Evolutionary conservation across 371 early-diverging fungal species (phyloP), one percentile per base, ranked within the genome.

Genomic region (Nematocida displodere): DNA sequence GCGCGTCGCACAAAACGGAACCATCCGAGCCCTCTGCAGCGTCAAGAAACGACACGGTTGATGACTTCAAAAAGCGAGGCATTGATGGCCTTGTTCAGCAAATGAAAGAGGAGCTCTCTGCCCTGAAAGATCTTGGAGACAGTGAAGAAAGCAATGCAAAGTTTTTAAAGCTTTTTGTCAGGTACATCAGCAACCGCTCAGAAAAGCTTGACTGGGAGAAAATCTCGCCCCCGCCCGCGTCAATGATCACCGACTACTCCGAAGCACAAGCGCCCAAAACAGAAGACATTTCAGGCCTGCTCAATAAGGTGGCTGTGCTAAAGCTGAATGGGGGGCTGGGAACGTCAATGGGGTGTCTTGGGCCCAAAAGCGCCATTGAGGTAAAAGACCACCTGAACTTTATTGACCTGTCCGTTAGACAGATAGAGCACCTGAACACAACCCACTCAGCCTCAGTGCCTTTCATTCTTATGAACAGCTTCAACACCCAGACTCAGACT

Each of bases 321-420:
- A 98, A 98, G 86, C 87, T 98, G 55, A 97, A 98, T 80, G 97
- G 99, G 81, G 99, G 97, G 68, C 88, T 97, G 37, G 99, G 97
- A 66, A 97, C 97, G 29, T 93, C 96, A 52, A 98, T 98, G 99
- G 99, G 98, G 34, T 94, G 94, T 80, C 91, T 92, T 65, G 98
- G 97, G n/a, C 98, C 98, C 64, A 98, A 98, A 85, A 81, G 85
- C 64, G 95, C 92, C 44, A 97, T 98, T 80, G 92, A 95, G 85
- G 95, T 98, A 31, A 89, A 93, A 79, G 93, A 94, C 80, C 91
- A 92, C 33, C 90, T 92, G 89, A 94, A 95, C 67, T 97, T 98
- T 84, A 88, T 98, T 76, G 97, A 98, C 83, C 85, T 98, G 66
- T 91, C 91, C 66, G 95, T 94, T 54, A 91, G 93, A 80, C 99